phyloP scores from a whole-genome alignment of 106 monocot species.

The Agapanthus africanus region DNA sequence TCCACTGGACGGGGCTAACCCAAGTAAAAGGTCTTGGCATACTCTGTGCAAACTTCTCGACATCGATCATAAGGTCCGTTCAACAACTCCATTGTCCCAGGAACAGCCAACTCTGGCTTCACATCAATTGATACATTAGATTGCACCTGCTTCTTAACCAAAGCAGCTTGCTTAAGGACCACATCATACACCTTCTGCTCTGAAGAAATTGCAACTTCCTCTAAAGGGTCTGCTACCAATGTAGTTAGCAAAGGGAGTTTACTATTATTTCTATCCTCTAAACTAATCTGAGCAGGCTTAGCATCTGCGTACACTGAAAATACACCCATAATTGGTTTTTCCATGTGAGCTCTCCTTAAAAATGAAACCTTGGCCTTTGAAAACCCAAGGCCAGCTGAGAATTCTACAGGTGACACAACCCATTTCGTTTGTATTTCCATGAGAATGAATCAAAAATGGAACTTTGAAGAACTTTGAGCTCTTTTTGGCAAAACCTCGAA shows the following conservation, averaged over 20 bases:
- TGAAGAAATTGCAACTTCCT: neutral
- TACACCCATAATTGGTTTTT: neutral
- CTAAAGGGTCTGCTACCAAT: neutral
- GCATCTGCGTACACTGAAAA: neutral
- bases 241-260: conserved; percentile 7
- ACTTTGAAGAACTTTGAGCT: too few species aligned
- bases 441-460: neutral
- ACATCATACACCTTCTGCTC: conserved; percentile 8
- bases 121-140: too few species aligned
- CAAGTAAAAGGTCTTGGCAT: conserved; percentile 97
- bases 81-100: conserved; percentile 28
- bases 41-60: conserved; percentile 83
- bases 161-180: conserved; percentile 69
- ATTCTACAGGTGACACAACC: neutral
- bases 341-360: neutral
- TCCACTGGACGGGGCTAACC: conserved; percentile 19
- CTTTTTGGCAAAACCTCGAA: neutral
- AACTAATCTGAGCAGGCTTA: conserved; percentile 5
- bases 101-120: conserved; percentile 17
- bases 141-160: conserved; percentile 43
- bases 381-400: neutral
- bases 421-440: neutral
- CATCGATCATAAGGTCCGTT: conserved; percentile 76
- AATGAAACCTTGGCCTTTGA: neutral
- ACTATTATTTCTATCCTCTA: too few species aligned